A percentile compares a stretch with the other conserved stretches of the same genome.
These are phyloP conservation scores for Tulasnella sp. DNA, from an alignment of 768 basidiomycete genomes.

Conservation along the genomic window DNA sequence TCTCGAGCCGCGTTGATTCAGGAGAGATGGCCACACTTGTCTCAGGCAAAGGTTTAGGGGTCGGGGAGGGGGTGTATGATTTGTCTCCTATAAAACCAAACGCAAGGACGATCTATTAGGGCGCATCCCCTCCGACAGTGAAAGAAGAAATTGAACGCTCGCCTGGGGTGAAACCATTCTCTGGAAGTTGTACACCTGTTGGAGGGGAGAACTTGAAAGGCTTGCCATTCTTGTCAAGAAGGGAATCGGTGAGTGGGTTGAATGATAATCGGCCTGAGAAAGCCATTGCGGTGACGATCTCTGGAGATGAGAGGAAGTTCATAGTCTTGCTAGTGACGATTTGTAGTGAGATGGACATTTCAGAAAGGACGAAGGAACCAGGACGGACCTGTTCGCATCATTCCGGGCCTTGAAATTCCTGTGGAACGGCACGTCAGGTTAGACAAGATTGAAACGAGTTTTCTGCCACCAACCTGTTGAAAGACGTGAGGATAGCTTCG, in stretches of 20 bases:
- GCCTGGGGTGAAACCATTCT: constrained; percentile 69
- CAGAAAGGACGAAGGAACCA: not conserved
- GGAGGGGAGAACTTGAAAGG: constrained; percentile 81
- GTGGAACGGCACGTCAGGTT: constrained; percentile 7
- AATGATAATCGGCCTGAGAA: constrained; percentile 91
- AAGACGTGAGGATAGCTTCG: constrained; percentile 87
- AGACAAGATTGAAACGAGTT: not conserved
- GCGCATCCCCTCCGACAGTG: not conserved
- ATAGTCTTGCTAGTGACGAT: constrained; percentile 31
- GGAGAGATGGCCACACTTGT: constrained; percentile 67
- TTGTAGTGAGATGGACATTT: not conserved
- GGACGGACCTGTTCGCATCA: constrained; percentile 76
- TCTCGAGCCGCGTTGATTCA: constrained; percentile 75
- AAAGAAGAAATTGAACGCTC: constrained; percentile 23
- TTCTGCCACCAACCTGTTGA: constrained; percentile 61
- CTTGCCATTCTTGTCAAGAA: constrained; percentile 56
- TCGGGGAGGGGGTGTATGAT: constrained; percentile 68
- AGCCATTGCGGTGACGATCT: constrained; percentile 93
- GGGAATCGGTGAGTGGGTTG: constrained; percentile 78
- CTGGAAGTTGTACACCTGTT: constrained; percentile 72
- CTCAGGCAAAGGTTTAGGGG: constrained; percentile 63
- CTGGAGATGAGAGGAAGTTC: constrained; percentile 98
- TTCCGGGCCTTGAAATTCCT: constrained; percentile 89
- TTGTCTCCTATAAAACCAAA: constrained; percentile 28
- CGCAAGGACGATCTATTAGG: not conserved